Base-by-base conservation (phyloP, 352 stramenopile genomes). In the Globisporangium barbulae region DNA sequence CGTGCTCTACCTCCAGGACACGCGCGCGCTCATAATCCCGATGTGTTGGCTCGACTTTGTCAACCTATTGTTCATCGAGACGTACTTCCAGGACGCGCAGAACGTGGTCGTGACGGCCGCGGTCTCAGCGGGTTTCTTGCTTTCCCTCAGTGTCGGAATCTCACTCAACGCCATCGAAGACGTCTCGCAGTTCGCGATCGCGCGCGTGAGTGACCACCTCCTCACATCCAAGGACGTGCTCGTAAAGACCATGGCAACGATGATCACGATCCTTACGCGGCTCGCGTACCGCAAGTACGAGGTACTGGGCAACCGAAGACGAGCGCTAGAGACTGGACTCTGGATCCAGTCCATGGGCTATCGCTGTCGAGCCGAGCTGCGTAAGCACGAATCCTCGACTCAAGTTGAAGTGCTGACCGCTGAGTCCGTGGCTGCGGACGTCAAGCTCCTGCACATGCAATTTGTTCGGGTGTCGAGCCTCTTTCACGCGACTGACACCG, bases 191-290 rank as follows among this genome's bases (percentile, higher is more conserved):
- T 3, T 53, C 42, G 42, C 31, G 22, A 10, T 65, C 44, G 57
- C 42, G 2, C 30, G 12, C 0, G 17, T 52, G 35, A 47, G 33
- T n/a, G 17, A 10, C 6, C 59, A 63, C n/a, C 5, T 37, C 1
- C 25, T 66, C 25, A 30, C 49, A 1, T n/a, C 56, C 9, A 66
- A 61, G 39, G 59, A 70, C 35, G 9, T 65, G 19, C 59, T 70
- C 41, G 35, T 57, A 17, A 70, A 70, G 50, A 66, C 58, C 3
- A 67, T 53, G 58, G 52, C 52, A 15, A 67, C 64, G 10, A 67
- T 70, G 53, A 44, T 61, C n/a, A 70, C 52, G 22, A 52, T 70
- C 7, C 41, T 66, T 0, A 19, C 61, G 12, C 58, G 64, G 0
- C 39, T 70, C 8, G 28, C 50, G 17, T 63, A 45, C 19, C 59